Percentiles rank a stretch among this genome's conserved stretches.
Evolutionary conservation across 345 rosid species (phyloP).

Genomic region (Eucalyptus fibrosa): DNA sequence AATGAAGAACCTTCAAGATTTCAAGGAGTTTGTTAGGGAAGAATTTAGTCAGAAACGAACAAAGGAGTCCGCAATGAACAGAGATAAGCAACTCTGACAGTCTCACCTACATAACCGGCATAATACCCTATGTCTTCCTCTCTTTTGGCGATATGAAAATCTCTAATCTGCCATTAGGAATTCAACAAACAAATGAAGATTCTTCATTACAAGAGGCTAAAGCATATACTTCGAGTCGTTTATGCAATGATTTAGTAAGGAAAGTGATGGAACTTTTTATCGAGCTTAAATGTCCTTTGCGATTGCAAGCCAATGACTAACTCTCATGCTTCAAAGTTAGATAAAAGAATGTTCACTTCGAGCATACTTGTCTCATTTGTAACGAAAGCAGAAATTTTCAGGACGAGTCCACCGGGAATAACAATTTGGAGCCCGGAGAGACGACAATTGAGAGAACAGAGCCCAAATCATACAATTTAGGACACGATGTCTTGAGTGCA

Average conservation of each 20-base stretch:
- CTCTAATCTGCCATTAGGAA: slow-evolving; percentile 38
- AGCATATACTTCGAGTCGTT: background rate
- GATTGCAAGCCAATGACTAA: background rate
- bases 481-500: background rate
- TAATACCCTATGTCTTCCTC: slow-evolving; percentile 88
- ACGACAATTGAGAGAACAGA: background rate
- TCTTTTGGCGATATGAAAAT: slow-evolving; percentile 56
- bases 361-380: background rate
- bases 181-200: background rate
- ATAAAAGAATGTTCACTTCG: background rate
- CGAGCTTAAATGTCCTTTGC: background rate
- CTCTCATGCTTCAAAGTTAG: background rate
- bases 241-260: background rate
- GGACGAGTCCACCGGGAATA: background rate
- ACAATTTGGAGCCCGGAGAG: background rate
- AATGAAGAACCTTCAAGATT: slow-evolving; percentile 54
- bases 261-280: background rate
- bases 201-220: background rate
- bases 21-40: background rate
- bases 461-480: background rate
- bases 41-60: background rate
- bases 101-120: slow-evolving; percentile 85
- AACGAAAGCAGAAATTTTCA: background rate
- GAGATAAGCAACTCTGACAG: background rate
- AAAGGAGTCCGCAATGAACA: background rate